Base-by-base conservation (phyloP, 2,329 filamentous ascomycete species). In the Xylariaceae sp. region DNA sequence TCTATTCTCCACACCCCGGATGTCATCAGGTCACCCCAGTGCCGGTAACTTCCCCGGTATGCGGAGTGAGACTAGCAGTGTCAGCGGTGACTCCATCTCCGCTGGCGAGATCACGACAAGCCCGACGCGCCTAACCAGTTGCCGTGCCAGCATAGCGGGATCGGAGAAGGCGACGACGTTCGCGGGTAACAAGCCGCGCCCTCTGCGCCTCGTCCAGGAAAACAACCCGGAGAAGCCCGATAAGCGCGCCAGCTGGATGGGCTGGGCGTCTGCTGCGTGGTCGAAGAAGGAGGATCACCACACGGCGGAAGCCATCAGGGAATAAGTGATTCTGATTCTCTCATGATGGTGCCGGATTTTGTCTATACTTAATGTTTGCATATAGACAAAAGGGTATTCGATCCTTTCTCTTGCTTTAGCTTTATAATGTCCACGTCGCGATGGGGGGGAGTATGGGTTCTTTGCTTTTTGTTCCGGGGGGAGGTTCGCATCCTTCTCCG, bases 181-280 rank as follows among this genome's bases (percentile, higher is more conserved):
- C 58, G 83, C 82, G 3, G 85, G 85, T 50, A 88, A 87, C 69
- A 94, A 94, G 74, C 86, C 95, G 60, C 83, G 92, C 41, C 93
- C 93, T 5, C 78, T 99, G 65, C 83, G 93, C 13, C 80, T 99
- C 35, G 92, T 97, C 51, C 89, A 94, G 74, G 90, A 96, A 76
- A 88, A 88, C 65, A 73, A 75, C 18, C 30, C 54, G 3, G 82
- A 83, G 54, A 78, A 80, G 67, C 73, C 77, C 55, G 82, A 81
- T 68, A 88, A 87, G 76, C 77, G 86, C 52, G 77, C 79, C 17
- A 88, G 84, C 72, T 88, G 86, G 86, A 81, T 87, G 59, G 83
- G 83, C 10, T 87, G 84, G 83, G 77, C 78, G 30, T 63, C 63
- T 48, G 64, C 66, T 9, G 72, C 69, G 34, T 74, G 73, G 70